Conservation (phyloP, 1,284 basidiomycete genomes). For the Leccinum fuscescens region DNA sequence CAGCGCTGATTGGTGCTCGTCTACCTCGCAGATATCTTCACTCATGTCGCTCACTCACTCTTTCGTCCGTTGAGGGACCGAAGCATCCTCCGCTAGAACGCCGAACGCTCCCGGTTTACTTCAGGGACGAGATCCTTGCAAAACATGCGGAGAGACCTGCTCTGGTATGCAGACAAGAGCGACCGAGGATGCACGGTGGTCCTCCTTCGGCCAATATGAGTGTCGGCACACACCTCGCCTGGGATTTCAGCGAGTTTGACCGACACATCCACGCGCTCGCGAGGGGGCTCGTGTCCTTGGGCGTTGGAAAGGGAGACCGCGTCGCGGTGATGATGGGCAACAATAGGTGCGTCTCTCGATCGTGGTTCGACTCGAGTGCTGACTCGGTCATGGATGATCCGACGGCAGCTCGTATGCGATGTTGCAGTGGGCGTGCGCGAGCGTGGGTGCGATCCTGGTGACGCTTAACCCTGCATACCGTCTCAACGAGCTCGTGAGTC, state of each 20-base stretch:
- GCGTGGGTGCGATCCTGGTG: conserved; percentile 76
- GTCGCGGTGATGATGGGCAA: conserved; percentile 84
- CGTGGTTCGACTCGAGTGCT: background rate
- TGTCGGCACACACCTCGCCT: conserved; percentile 55
- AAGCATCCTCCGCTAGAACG: conserved; percentile 56
- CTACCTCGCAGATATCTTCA: conserved; percentile 2
- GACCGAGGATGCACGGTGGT: conserved; percentile 56
- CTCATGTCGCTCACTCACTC: conserved; percentile 28
- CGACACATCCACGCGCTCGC: conserved; percentile 66
- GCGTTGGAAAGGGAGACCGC: conserved; percentile 75
- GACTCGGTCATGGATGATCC: background rate
- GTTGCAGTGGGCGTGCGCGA: conserved; percentile 82
- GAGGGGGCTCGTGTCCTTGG: conserved; percentile 66
- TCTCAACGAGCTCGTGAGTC: conserved; percentile 63
- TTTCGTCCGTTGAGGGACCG: conserved; percentile 60
- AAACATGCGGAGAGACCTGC: conserved; percentile 56
- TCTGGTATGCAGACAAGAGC: conserved; percentile 64
- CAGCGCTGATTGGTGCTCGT: background rate
- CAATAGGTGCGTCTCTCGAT: conserved; percentile 52
- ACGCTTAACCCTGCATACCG: conserved; percentile 81
- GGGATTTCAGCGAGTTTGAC: conserved; percentile 75
- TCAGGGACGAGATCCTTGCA: conserved; percentile 52
- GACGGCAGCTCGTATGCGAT: conserved; percentile 66
- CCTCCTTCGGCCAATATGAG: conserved; percentile 51
- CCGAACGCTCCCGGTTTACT: conserved; percentile 66